Conservation (phyloP, 768 basidiomycete species). For the Roridomyces roridus region DNA sequence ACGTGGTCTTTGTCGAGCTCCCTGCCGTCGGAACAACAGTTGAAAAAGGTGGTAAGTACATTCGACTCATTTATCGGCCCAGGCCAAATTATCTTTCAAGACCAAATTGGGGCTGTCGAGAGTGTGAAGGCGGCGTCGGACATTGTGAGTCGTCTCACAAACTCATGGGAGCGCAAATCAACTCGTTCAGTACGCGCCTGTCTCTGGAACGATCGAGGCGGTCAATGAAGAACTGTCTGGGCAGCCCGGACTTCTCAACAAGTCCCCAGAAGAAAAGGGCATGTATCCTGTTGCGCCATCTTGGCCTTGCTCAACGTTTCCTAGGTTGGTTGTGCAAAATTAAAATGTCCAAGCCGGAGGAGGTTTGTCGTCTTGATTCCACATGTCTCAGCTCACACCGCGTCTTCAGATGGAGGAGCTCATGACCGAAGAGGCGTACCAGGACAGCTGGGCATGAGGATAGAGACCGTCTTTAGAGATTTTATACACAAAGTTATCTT, state of each 20-base stretch:
- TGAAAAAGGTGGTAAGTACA: conserved; percentile 71
- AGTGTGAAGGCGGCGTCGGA: conserved; percentile 97
- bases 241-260: conserved; percentile 86
- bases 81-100: conserved; percentile 44
- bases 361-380: conserved; percentile 54
- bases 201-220: conserved; percentile 82
- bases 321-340: conserved; percentile 98
- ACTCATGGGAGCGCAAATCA: conserved; percentile 1
- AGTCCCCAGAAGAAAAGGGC: conserved; percentile 87
- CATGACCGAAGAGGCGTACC: conserved; percentile 80
- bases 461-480: neutral
- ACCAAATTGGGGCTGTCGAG: conserved; percentile 89
- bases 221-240: conserved; percentile 75
- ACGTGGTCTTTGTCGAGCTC: conserved; percentile 97
- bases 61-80: neutral
- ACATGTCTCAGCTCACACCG: neutral
- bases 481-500: neutral
- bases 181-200: conserved; percentile 81
- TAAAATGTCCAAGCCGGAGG: conserved; percentile 73
- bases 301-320: neutral
- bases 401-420: conserved; percentile 66
- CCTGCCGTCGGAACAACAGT: conserved; percentile 69
- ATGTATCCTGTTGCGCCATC: conserved; percentile 27
- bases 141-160: conserved; percentile 61
- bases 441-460: conserved; percentile 40